Conservation (phyloP, 306 rosid genomes). For the Quercus gilva region DNA sequence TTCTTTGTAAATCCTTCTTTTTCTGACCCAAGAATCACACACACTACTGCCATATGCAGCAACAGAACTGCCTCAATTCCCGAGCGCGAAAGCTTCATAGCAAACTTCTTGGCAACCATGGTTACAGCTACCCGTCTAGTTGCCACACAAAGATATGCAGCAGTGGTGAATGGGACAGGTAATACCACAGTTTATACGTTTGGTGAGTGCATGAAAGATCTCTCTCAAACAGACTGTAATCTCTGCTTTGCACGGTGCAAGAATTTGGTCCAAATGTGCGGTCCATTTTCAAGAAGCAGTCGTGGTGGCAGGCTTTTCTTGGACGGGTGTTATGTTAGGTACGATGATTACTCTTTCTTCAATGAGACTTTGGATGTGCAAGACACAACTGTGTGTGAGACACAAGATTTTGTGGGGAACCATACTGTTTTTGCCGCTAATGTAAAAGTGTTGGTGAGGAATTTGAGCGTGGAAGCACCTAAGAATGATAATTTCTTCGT, state of each 20-base stretch:
- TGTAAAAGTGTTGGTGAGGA: slow-evolving; percentile 44
- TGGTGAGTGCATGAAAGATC: slow-evolving; percentile 70
- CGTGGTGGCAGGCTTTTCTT: slow-evolving; percentile 53
- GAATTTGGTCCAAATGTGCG: slow-evolving; percentile 46
- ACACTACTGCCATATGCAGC: slow-evolving; percentile 47
- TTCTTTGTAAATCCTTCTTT: background rate
- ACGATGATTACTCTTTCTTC: slow-evolving; percentile 53
- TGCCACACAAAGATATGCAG: slow-evolving; percentile 25
- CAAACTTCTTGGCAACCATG: slow-evolving; percentile 50
- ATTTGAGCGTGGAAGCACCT: slow-evolving; percentile 44
- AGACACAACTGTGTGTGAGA: slow-evolving; percentile 26
- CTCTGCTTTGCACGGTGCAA: slow-evolving; percentile 69
- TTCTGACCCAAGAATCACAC: slow-evolving; percentile 55
- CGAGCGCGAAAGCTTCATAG: slow-evolving; percentile 28
- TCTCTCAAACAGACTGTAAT: slow-evolving; percentile 52
- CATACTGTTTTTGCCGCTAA: slow-evolving; percentile 28
- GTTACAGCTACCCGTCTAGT: slow-evolving; percentile 38
- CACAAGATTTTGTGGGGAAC: slow-evolving; percentile 29
- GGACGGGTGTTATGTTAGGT: slow-evolving; percentile 67
- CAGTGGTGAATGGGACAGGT: slow-evolving; percentile 39
- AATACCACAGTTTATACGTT: slow-evolving; percentile 49
- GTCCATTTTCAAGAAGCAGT: slow-evolving; percentile 50
- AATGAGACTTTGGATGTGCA: slow-evolving; percentile 29
- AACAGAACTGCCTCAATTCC: slow-evolving; percentile 37
- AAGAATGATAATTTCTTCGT: slow-evolving; percentile 47